Base-by-base conservation (phyloP, 352 stramenopile species). In the Globisporangium solare region DNA sequence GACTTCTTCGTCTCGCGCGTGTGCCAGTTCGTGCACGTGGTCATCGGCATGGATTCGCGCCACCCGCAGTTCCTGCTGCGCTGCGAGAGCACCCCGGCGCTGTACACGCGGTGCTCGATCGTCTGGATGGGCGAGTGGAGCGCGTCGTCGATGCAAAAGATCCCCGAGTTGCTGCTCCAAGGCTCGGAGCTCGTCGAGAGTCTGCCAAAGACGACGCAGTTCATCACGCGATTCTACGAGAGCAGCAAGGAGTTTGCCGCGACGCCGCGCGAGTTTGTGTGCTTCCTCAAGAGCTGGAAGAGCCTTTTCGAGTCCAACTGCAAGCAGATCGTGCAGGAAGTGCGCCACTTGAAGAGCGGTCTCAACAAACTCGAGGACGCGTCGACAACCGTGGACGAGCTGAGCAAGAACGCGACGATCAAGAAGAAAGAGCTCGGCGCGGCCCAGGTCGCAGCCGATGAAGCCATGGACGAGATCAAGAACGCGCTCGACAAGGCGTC, bases 381-480 rank as follows among this genome's bases (percentile, higher is more conserved):
- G 0, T 86, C 87, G 17, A 70, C 78, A 6, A 97, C 89, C 0
- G 94, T 98, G 17, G 92, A 98, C 56, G 82, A 97, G 21, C 70
- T 98, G 24, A 95, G 76, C 57, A 79, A 75, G 5, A 89, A 95
- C 10, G 94, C 94, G 0, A 76, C 68, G 0, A 71, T 91, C 51
- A 96, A 98, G 68, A 92, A 97, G 60, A 87, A 91, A 35, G 84
- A 97, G 47, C 74, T 98, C 12, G 65, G 78, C 20, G 64, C 74
- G 1, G 94, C 93, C 15, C 94, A 98, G 54, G 70, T 88, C 6
- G 83, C 82, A 0, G 94, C 94, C 0, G 94, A 98, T 53, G 79
- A 89, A 45, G 95, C 94, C 3, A 98, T 98, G 94, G 88, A 97
- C 24, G 86, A 97, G 62, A 98, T 98, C 73, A 95, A 95, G 32